Percentiles rank a stretch among this genome's conserved stretches.
Evolutionary conservation across 1,284 basidiomycete species (phyloP).

Genomic region (Cryptococcus maquisensis): DNA sequence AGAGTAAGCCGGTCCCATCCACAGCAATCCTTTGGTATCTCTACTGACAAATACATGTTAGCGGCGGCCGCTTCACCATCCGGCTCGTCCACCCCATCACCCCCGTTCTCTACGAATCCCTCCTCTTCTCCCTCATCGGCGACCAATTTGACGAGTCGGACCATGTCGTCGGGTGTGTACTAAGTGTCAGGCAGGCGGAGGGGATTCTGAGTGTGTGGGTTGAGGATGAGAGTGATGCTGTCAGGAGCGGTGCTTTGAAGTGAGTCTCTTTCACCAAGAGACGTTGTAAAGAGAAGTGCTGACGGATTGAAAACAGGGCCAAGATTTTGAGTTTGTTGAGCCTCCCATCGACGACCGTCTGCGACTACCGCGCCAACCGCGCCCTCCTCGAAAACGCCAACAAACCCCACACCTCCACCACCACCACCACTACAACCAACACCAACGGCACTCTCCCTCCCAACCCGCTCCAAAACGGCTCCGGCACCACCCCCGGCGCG

Average conservation of each 20-base stretch:
- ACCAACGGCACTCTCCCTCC: conserved; percentile 11
- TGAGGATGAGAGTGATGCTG: conserved; percentile 46
- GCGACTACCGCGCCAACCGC: conserved; percentile 49
- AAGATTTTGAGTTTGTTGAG: conserved; percentile 43
- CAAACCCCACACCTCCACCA: conserved; percentile 13
- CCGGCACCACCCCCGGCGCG: neutral
- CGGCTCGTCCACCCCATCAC: conserved; percentile 45
- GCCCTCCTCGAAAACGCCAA: conserved; percentile 40
- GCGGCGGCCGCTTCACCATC: conserved; percentile 46
- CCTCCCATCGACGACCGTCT: conserved; percentile 40
- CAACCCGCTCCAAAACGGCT: conserved; percentile 6
- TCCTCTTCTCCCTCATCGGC: conserved; percentile 45
- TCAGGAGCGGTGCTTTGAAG: conserved; percentile 42
- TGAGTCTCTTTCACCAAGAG: conserved; percentile 21
- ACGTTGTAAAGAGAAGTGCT: neutral
- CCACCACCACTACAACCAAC: conserved; percentile 4
- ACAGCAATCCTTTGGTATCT: too few relatives aligned
- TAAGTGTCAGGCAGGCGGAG: conserved; percentile 47
- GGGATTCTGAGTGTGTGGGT: conserved; percentile 51
- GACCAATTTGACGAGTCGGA: conserved; percentile 50
- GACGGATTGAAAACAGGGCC: conserved; percentile 27
- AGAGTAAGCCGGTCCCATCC: conserved; percentile 30
- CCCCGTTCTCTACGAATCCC: conserved; percentile 43
- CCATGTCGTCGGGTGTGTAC: conserved; percentile 47
- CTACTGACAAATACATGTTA: conserved; percentile 8